These are phyloP conservation scores for Candida sithepensis DNA, from an alignment of 805 yeast genomes.

Conservation along the genomic window DNA sequence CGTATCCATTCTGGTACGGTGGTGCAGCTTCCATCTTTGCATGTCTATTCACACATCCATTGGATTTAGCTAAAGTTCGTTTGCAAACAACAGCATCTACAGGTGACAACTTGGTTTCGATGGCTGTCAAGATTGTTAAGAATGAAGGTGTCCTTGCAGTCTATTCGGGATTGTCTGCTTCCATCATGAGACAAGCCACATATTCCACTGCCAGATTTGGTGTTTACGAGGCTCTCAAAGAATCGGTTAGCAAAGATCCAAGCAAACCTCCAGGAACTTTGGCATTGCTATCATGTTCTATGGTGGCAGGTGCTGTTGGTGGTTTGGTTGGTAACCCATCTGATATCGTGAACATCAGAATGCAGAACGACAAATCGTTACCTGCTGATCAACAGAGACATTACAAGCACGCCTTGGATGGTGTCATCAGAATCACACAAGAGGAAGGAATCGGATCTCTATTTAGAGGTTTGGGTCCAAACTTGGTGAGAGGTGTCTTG, in stretches of 20 bases:
- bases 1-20: constrained; percentile 24
- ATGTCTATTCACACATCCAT: constrained; percentile 70
- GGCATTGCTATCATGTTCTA: constrained; percentile 68
- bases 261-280: constrained; percentile 51
- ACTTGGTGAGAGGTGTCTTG: constrained; percentile 72
- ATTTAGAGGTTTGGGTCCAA: constrained; percentile 75
- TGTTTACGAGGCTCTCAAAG: constrained; percentile 74
- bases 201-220: constrained; percentile 87
- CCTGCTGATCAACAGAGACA: constrained; percentile 64
- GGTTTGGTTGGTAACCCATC: constrained; percentile 87
- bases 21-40: constrained; percentile 67
- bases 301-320: constrained; percentile 83
- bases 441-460: constrained; percentile 61
- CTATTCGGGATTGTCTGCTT: constrained; percentile 82
- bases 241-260: constrained; percentile 38
- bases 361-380: constrained; percentile 82
- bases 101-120: constrained; percentile 58
- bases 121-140: constrained; percentile 57
- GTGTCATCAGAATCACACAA: constrained; percentile 52
- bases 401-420: constrained; percentile 76
- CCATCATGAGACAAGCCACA: constrained; percentile 80
- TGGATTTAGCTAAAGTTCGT: constrained; percentile 83
- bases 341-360: constrained; percentile 81
- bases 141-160: constrained; percentile 65
- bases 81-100: constrained; percentile 72